phyloP scores from a whole-genome alignment of 208 protist species.

The Crithidia acanthocephali region DNA sequence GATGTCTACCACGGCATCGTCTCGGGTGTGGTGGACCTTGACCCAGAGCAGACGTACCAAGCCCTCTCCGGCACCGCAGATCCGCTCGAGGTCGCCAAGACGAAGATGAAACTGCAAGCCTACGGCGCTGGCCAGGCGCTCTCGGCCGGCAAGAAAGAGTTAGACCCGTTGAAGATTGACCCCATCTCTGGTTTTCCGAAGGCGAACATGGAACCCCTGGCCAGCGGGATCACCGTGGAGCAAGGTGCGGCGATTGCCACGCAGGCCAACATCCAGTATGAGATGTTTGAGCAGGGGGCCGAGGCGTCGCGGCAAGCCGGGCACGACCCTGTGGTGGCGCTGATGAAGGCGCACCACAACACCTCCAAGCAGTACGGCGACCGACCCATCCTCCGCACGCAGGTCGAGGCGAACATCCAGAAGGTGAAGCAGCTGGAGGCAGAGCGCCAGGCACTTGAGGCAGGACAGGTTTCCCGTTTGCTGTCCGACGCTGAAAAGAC shows the following conservation, averaged over 20 bases:
- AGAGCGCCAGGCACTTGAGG: slow-evolving; percentile 37
- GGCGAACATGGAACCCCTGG: slow-evolving; percentile 73
- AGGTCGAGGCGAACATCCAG: slow-evolving; percentile 76
- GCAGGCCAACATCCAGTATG: slow-evolving; percentile 76
- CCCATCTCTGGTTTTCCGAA: slow-evolving; percentile 82
- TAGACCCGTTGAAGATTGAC: slow-evolving; percentile 51
- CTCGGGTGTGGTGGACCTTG: slow-evolving; percentile 79
- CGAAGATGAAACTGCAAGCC: slow-evolving; percentile 86
- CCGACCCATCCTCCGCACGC: slow-evolving; percentile 59
- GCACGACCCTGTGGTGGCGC: slow-evolving; percentile 55
- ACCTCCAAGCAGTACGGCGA: slow-evolving; percentile 71
- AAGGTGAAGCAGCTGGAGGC: slow-evolving; percentile 58
- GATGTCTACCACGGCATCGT: slow-evolving; percentile 81
- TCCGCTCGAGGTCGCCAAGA: slow-evolving; percentile 82
- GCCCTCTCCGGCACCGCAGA: slow-evolving; percentile 83
- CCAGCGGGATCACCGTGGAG: slow-evolving; percentile 85
- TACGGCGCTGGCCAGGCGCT: slow-evolving; percentile 79
- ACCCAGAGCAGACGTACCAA: slow-evolving; percentile 89
- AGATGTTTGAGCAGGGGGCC: slow-evolving; percentile 78
- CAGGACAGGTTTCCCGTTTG: not conserved
- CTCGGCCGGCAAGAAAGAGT: slow-evolving; percentile 35
- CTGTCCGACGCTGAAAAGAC: slow-evolving; percentile 25
- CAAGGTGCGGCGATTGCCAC: slow-evolving; percentile 79
- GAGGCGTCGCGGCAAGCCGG: slow-evolving; percentile 65
- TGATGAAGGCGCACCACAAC: slow-evolving; percentile 66